Evolutionary conservation across 2,329 filamentous ascomycete species (phyloP), one percentile per base, ranked within the genome.

Genomic region (Fonsecaea nubica): DNA sequence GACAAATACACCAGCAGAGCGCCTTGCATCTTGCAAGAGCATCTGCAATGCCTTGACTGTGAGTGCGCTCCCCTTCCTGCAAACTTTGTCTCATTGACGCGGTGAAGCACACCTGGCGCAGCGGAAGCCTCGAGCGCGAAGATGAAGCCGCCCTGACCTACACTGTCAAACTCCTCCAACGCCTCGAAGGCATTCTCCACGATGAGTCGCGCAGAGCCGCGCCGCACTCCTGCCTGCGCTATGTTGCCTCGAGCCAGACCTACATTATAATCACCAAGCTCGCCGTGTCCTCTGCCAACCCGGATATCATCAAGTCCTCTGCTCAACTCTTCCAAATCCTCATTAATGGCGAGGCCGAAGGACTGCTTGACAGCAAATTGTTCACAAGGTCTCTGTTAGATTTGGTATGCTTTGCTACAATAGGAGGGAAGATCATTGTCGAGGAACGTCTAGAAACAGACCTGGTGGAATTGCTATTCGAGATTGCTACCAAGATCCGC

Each of bases 311-410:
- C 72, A 89, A 90, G 71, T 91, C 94, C 75, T 91, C 92, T 32
- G 90, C 97, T 42, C 83, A 90, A 48, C 89, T 97, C 76, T 97
- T 97, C 78, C 92, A 92, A 64, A 93, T 92, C 15, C 85, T 99
- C 69, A 92, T 98, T 74, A 95, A 99, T 79, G 95, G 93, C 77
- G 95, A 98, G 78, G 93, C 97, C 80, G 95, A 97, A 76, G 92
- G 93, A 40, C 96, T 98, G 75, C 87, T 97, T 56, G 92, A 96
- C 75, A 96, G 91, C 75, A 87, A 90, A 36, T 85, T 87, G 62
- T 99, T 99, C 77, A 92, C 95, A 2, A 87, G 89, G 65, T 94
- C 92, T 74, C 79, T 99, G 75, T 95, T 96, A 75, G 92, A 92
- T 72, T 86, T 99, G 66, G 85, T 97, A 58, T 87, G 92, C 67